Percentiles rank a stretch among this genome's conserved stretches.
phyloP scores from a whole-genome alignment of 768 basidiomycete genomes.

The Panaeolus papilionaceus region DNA sequence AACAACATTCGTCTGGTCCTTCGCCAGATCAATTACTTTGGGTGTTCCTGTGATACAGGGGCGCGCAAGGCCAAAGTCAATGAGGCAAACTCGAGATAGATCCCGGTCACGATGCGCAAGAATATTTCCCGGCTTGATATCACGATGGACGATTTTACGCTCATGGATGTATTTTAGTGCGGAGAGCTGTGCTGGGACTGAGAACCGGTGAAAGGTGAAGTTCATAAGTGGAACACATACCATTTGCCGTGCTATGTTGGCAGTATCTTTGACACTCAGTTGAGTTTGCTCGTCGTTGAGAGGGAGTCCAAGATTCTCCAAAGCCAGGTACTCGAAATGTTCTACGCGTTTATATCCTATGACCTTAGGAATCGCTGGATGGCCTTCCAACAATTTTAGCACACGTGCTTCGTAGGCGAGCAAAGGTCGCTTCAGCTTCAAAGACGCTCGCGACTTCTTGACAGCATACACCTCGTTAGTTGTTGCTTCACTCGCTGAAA shows the following conservation, averaged over 20 bases:
- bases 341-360: conserved; percentile 37
- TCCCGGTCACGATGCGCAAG: conserved; percentile 30
- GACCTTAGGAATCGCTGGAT: conserved; percentile 37
- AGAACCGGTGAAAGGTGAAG: conserved; percentile 30
- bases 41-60: conserved; percentile 24
- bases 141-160: conserved; percentile 40
- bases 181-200: conserved; percentile 28
- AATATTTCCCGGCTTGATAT: conserved; percentile 44
- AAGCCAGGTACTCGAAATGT: conserved; percentile 43
- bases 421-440: conserved; percentile 34
- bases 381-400: conserved; percentile 36
- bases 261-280: conserved; percentile 25
- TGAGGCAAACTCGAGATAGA: conserved; percentile 32
- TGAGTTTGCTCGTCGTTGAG: conserved; percentile 22
- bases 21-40: conserved; percentile 31
- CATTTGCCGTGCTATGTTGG: conserved; percentile 28
- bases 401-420: conserved; percentile 36
- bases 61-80: conserved; percentile 39
- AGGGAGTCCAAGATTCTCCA: conserved; percentile 34
- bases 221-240: conserved; percentile 27
- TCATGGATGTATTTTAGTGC: conserved; percentile 38
- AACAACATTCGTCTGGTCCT: conserved; percentile 28
- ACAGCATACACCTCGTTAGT: conserved; percentile 27
- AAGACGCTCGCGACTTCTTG: conserved; percentile 39
- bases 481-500: not conserved